Percentiles rank a stretch among this genome's conserved stretches.
Conservation (phyloP, 495 filamentous ascomycete genomes). For the Neohortaea acidophila region DNA sequence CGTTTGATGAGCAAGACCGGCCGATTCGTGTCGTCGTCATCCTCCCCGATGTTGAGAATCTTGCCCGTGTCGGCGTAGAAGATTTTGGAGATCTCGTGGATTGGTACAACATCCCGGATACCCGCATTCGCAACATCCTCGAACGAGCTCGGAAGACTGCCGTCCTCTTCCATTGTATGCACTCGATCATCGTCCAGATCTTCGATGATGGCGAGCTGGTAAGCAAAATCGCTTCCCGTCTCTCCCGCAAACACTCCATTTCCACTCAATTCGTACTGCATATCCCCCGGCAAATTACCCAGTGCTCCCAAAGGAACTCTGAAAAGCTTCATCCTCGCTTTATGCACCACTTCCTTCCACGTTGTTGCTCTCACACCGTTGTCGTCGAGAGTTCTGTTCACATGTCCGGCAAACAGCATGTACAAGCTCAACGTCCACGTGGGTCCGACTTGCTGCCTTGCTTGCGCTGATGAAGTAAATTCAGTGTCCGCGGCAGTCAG, state of each 20-base stretch:
- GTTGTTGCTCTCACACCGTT: constrained; percentile 57
- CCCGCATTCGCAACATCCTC: constrained; percentile 62
- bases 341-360: constrained; percentile 97
- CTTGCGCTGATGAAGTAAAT: constrained; percentile 37
- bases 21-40: constrained; percentile 65
- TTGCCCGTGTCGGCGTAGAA: constrained; percentile 95
- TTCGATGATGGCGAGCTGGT: constrained; percentile 79
- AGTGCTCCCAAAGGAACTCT: constrained; percentile 33
- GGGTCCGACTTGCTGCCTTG: constrained; percentile 56
- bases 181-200: constrained; percentile 84
- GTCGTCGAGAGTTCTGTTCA: constrained; percentile 43
- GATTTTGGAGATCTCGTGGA: constrained; percentile 86
- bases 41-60: constrained; percentile 74
- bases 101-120: constrained; percentile 67
- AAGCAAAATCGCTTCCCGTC: constrained; percentile 59
- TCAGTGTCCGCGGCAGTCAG: constrained; percentile 77
- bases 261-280: neutral
- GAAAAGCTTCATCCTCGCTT: constrained; percentile 67
- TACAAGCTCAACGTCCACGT: constrained; percentile 82
- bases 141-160: constrained; percentile 44
- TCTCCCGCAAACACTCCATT: neutral
- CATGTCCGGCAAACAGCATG: constrained; percentile 85
- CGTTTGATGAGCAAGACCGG: constrained; percentile 79
- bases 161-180: constrained; percentile 60
- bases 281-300: constrained; percentile 24